Percentiles rank a stretch among this genome's conserved stretches.
Evolutionary conservation across 331 rosid genomes (phyloP).

Genomic region (Phaseolus coccineus): DNA sequence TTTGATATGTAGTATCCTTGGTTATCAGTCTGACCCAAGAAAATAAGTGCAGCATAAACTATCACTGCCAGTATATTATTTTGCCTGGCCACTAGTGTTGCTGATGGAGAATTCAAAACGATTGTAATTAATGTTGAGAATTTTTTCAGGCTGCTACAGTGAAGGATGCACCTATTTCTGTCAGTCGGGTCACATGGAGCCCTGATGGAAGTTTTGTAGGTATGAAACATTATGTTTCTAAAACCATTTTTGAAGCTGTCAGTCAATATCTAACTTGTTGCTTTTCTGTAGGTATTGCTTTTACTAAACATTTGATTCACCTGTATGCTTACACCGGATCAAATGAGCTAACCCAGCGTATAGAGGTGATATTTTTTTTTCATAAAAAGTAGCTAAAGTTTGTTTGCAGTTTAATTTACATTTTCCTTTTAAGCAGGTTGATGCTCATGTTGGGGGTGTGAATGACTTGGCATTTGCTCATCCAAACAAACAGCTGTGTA

Average conservation of each 20-base stretch:
- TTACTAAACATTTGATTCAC: slow-evolving; percentile 78
- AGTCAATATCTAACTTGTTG: slow-evolving; percentile 47
- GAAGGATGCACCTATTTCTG: slow-evolving; percentile 70
- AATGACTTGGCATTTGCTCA: slow-evolving; percentile 87
- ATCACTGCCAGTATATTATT: slow-evolving; percentile 17
- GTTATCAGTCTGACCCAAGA: slow-evolving; percentile 37
- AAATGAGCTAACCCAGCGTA: slow-evolving; percentile 64
- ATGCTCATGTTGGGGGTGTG: slow-evolving; percentile 79
- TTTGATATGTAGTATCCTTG: slow-evolving; percentile 10
- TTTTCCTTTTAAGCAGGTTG: slow-evolving; percentile 56
- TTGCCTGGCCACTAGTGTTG: slow-evolving; percentile 34
- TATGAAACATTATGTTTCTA: slow-evolving; percentile 51
- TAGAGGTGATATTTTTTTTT: slow-evolving; percentile 62
- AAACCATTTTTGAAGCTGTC: slow-evolving; percentile 29
- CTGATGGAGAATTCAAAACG: slow-evolving; percentile 42
- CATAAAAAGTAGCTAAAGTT: slow-evolving; percentile 26
- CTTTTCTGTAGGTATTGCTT: slow-evolving; percentile 74
- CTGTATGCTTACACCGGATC: slow-evolving; percentile 70
- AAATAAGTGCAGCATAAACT: slow-evolving; percentile 20
- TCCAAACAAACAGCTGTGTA: slow-evolving; percentile 71
- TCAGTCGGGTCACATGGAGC: slow-evolving; percentile 88
- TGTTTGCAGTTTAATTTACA: slow-evolving; percentile 42
- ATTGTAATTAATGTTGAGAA: slow-evolving; percentile 45
- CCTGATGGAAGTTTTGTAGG: slow-evolving; percentile 86
- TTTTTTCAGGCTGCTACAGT: slow-evolving; percentile 63